These are phyloP conservation scores for Boletus sp. DNA, from an alignment of 1,284 basidiomycete species.

Conservation along the genomic window DNA sequence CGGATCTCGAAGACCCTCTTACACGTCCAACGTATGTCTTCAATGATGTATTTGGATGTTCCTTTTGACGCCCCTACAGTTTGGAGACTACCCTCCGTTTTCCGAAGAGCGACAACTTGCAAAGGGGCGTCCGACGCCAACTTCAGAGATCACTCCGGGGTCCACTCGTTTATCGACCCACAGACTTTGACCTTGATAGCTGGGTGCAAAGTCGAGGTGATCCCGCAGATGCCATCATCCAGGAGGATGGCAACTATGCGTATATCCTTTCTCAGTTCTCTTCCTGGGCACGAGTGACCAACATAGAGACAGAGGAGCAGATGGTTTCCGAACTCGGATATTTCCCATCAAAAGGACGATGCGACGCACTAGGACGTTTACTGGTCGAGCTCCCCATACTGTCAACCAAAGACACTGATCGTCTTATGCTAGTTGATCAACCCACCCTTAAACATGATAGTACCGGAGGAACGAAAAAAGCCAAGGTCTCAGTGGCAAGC, in stretches of 20 bases:
- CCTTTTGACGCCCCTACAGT: not conserved
- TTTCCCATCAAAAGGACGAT: constrained; percentile 7
- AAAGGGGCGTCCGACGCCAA: rapidly evolving
- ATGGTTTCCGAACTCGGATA: constrained; percentile 3
- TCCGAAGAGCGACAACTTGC: constrained; percentile 5
- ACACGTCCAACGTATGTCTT: constrained; percentile 14
- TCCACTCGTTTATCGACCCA: not conserved
- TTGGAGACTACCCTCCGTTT: constrained; percentile 13
- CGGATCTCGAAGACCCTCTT: constrained; percentile 1
- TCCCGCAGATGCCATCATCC: not conserved
- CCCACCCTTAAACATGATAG: not conserved
- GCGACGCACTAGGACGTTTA: constrained; percentile 14
- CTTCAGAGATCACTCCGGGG: not conserved
- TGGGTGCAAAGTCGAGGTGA: constrained; percentile 1
- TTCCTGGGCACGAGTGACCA: not conserved
- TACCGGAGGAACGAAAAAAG: no score
- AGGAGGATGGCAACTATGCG: not conserved
- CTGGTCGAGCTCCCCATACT: constrained; percentile 11
- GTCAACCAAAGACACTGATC: not conserved
- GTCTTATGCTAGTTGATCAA: constrained; percentile 1
- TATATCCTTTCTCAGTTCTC: not conserved
- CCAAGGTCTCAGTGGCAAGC: not conserved
- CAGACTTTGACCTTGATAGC: not conserved
- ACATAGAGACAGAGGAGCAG: not conserved
- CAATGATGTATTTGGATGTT: not conserved